phyloP scores from a whole-genome alignment of 345 rosid genomes.

The Pelargonium nanum region DNA sequence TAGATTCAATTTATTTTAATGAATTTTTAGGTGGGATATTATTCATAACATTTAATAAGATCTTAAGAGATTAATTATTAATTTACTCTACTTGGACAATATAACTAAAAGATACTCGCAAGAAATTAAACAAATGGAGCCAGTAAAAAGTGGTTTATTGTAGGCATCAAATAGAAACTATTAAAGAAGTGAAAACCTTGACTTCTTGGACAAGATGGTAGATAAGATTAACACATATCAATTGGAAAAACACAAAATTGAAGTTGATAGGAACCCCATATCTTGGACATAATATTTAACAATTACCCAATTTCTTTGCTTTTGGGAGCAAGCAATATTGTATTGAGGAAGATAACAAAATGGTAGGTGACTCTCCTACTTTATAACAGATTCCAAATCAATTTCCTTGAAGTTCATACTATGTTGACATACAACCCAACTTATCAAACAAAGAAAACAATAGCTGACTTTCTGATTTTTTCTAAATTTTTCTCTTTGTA shows the following conservation, averaged over 20 bases:
- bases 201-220: background rate
- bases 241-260: background rate
- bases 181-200: background rate
- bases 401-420: background rate
- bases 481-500: background rate
- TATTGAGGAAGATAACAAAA: background rate
- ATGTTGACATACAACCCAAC: background rate
- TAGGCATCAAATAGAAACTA: background rate
- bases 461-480: background rate
- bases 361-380: no score
- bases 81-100: no score
- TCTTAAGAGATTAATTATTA: no score
- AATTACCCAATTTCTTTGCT: background rate
- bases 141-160: background rate
- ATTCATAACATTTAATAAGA: no score
- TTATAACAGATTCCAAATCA: background rate
- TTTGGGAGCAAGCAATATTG: background rate
- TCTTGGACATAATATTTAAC: background rate
- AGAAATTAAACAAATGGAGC: no score
- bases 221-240: no score
- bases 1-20: no score
- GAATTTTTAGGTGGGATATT: no score
- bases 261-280: background rate
- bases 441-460: background rate
- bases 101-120: no score